Conservation (phyloP, 163 green algal species). For the Picocystis sp. region DNA sequence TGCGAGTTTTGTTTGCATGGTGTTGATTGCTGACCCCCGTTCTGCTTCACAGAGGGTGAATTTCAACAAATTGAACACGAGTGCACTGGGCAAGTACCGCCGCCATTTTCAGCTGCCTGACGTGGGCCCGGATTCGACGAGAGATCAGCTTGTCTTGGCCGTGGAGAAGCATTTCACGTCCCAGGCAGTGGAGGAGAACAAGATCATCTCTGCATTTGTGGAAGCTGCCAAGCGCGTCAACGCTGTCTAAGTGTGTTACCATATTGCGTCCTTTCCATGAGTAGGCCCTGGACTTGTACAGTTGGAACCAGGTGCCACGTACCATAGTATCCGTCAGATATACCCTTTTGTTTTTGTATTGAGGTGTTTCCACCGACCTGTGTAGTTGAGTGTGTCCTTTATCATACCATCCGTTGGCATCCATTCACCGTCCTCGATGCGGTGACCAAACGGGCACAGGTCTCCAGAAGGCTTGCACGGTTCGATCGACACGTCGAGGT, state of each 20-base stretch:
- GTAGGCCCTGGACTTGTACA: too few relatives aligned
- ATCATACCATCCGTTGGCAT: too few relatives aligned
- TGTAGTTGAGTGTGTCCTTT: too few relatives aligned
- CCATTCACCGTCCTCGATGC: too few relatives aligned
- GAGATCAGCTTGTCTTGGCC: constrained; percentile 3
- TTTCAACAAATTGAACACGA: constrained; percentile 6
- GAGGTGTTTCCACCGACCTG: too few relatives aligned
- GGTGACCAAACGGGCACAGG: too few relatives aligned
- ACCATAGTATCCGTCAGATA: too few relatives aligned
- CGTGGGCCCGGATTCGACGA: not conserved
- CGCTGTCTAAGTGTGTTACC: not conserved
- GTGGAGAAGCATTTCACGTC: constrained; percentile 6
- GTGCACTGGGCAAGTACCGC: constrained; percentile 8
- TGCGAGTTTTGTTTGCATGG: not conserved
- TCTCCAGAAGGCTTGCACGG: too few relatives aligned
- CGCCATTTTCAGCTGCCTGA: constrained; percentile 4
- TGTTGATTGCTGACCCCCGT: not conserved
- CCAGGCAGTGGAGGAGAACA: constrained; percentile 9
- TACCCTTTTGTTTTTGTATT: too few relatives aligned
- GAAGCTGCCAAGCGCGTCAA: constrained; percentile 4
- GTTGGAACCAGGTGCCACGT: too few relatives aligned
- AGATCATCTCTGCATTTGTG: constrained; percentile 5
- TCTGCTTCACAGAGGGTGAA: not conserved
- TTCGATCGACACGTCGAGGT: too few relatives aligned
- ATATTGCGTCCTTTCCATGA: too few relatives aligned